Evolutionary conservation across 371 early-diverging fungal genomes (phyloP).

Genomic region (Blakeslea trispora): DNA sequence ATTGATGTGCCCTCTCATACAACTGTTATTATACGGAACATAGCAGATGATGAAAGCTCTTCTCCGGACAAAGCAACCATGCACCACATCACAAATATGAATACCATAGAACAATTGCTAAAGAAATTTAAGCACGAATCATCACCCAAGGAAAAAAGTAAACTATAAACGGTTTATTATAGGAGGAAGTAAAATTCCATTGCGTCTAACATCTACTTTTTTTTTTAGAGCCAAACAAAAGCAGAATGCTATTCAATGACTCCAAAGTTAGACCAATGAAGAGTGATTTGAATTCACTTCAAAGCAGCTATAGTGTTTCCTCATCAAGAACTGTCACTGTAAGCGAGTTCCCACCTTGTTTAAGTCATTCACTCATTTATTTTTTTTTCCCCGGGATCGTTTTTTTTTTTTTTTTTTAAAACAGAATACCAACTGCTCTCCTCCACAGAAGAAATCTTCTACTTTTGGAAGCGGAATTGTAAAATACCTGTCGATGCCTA

Average conservation of each 20-base stretch:
- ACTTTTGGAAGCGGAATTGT: slow-evolving; percentile 1
- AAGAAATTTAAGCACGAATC: not conserved
- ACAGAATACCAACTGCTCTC: not conserved
- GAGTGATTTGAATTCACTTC: not conserved
- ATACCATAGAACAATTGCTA: not conserved
- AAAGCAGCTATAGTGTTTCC: not conserved
- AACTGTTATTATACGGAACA: not conserved
- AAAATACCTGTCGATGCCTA: slow-evolving; percentile 2
- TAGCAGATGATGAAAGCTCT: not conserved
- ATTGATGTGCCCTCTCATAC: not conserved
- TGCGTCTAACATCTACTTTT: not conserved
- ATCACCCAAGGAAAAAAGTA: not conserved
- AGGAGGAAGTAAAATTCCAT: no score
- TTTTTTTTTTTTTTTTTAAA: no score
- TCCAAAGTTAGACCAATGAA: not conserved
- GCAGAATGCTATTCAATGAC: not conserved
- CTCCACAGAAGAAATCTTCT: not conserved
- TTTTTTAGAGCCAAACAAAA: not conserved
- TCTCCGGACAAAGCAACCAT: not conserved
- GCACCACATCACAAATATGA: slow-evolving; percentile 1
- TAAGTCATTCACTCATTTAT: not conserved
- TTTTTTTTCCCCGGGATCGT: not conserved
- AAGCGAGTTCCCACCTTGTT: not conserved
- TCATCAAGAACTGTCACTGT: not conserved
- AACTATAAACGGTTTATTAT: no score